Base-by-base conservation (phyloP, 106 monocot species). In the Phalaenopsis aphrodite region DNA sequence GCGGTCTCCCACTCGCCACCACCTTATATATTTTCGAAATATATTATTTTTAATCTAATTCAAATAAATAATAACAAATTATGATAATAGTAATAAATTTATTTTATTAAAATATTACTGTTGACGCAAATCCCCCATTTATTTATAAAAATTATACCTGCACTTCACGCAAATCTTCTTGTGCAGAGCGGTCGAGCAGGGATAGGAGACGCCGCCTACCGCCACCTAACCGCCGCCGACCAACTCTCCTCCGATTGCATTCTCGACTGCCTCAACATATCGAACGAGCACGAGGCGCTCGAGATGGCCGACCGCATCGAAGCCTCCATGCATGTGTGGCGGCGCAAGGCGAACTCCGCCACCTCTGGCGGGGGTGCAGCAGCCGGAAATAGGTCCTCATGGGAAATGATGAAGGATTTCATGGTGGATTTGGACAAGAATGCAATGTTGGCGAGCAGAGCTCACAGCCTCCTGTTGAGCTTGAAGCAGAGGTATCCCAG, bases 271-370 rank as follows among this genome's bases (percentile, higher is more conserved):
- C 87, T 95, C 4, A 82, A 89, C 14, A 80, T 95, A 72, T 79
- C 86, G 19, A 87, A 90, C 6, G 95, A 95, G 75, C 91, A 95
- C 65, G 91, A 95, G 17, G 95, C 95, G 24, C 85, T 89, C 8
- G 93, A 91, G 75, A 76, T 88, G 42, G 91, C 95, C 7, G 95
- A 95, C 61, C 74, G 81, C 2, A 82, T 92, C 43, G 95, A 95
- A 78, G 90, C 92, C 1, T 85, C 95, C 1, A 89, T 95, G 89
- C 82, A 88, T 30, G 86, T 95, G 11, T 95, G 95, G 95, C 72
- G 85, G 21, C 86, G 89, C 3, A 95, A 93, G 81, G 91, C 88
- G 24, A 84, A 81, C 82, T 84, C 82, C 55, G 77, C 30, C 39
- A 58, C 56, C 43, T 79, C 82, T 56, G 74, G 41, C 24, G 74